A percentile compares a stretch with the other conserved stretches of the same genome.
Conservation (phyloP, 495 filamentous ascomycete genomes). For the Talaromyces nanjingensis region DNA sequence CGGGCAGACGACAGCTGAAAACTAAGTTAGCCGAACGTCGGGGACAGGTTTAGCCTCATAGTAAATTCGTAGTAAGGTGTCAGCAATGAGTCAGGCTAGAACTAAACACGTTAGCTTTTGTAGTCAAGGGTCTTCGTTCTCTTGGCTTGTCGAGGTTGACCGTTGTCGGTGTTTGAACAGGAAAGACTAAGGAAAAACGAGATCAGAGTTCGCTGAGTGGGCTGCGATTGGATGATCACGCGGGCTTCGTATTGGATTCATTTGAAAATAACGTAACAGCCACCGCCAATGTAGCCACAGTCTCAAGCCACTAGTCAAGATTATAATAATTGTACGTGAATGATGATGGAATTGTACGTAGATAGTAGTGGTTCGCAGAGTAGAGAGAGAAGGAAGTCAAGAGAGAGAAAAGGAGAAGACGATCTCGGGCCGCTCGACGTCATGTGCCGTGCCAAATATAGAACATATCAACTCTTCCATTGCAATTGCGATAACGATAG, state of each 20-base stretch:
- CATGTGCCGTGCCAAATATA: not conserved
- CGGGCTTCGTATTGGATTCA: not conserved
- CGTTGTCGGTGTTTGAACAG: not conserved
- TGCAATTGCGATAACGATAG: not conserved
- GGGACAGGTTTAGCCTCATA: not conserved
- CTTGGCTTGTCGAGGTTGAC: too few species aligned
- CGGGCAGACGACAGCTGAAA: slow-evolving; percentile 4
- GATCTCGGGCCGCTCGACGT: not conserved
- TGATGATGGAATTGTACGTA: not conserved
- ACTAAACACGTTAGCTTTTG: not conserved
- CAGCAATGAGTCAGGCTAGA: not conserved
- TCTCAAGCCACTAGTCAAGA: not conserved
- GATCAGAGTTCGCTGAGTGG: not conserved
- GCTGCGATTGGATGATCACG: not conserved
- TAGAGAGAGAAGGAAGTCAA: not conserved
- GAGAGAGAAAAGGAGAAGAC: not conserved
- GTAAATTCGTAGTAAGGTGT: not conserved
- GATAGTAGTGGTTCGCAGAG: not conserved
- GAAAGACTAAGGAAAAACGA: not conserved
- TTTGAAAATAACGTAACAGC: not conserved
- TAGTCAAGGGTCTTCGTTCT: not conserved
- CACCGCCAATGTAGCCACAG: not conserved
- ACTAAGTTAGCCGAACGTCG: not conserved
- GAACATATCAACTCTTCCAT: not conserved
- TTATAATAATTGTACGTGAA: not conserved